Evolutionary conservation across 768 basidiomycete genomes (phyloP), one percentile per base, ranked within the genome.

Genomic region (Mycena albidolilacea): DNA sequence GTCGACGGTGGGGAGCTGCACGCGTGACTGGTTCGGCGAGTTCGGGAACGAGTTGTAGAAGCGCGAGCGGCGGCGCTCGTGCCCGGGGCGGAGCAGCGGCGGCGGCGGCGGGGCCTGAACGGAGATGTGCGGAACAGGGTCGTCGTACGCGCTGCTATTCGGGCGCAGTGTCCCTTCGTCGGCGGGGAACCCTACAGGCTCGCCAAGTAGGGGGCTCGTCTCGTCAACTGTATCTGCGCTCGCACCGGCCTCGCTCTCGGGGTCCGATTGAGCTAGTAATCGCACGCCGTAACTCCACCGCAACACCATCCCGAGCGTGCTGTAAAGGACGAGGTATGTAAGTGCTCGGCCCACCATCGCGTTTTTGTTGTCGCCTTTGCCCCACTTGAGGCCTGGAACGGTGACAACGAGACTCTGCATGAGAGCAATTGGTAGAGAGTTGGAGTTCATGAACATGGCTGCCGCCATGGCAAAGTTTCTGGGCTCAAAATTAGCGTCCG

Each of bases 241-340:
- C 15, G 65, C 73, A 37, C 64, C 73, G 10, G 71, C 74, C 39
- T 73, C 66, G 41, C 67, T 69, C 52, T 85, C 81, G 3, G 82
- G 80, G 69, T 95, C 94, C 3, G 94, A 93, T 69, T 89, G 89
- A 0, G 94, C 88, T 9, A 98, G 87, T 0, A 97, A 86, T 62
- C 88, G 89, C n/a, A 98, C 92, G 21, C 97, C 97, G 80, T 94
- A 95, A 66, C 95, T 97, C 94, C 97, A 98, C 17, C 97, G 93
- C 39, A 98, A 83, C 78, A 98, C 91, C 96, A 97, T 97, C 55
- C 98, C 98, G 41, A 99, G 87, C 0, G 97, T 98, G 70, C 95
- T 96, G 81, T 97, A 97, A 23, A 98, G 86, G 8, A 98, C 95
- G 57, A 97, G 88, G 79, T 97, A 97, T 0, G 93, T 94, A 68